phyloP scores from a whole-genome alignment of 169 alveolate genomes.

The Eimeria falciformis region DNA sequence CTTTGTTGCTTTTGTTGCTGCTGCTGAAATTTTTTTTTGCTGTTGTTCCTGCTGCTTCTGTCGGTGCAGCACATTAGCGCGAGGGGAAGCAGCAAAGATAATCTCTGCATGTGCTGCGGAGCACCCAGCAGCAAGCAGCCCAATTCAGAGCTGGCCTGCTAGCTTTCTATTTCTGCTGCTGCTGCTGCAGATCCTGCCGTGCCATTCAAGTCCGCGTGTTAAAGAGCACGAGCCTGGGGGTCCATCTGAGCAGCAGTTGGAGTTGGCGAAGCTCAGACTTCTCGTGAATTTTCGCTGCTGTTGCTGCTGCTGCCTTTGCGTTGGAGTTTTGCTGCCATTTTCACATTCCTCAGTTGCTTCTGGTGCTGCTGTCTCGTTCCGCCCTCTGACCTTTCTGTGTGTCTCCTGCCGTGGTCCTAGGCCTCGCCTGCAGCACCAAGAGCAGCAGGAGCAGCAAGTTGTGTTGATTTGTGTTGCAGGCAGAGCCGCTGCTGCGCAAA shows the following conservation, averaged over 20 bases:
- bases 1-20: background rate
- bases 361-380: background rate
- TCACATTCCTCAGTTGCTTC: background rate
- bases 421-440: background rate
- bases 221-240: background rate
- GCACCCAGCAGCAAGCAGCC: background rate
- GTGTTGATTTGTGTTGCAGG: constrained; percentile 2
- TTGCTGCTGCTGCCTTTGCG: background rate
- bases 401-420: background rate
- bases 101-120: background rate
- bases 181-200: constrained; percentile 21
- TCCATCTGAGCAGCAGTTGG: constrained; percentile 27
- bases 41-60: background rate
- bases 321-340: background rate
- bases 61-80: background rate
- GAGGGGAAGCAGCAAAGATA: background rate
- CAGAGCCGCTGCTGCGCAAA: constrained; percentile 45
- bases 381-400: background rate
- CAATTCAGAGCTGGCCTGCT: background rate
- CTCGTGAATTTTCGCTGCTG: background rate
- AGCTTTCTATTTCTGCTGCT: constrained; percentile 6
- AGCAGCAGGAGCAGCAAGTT: background rate
- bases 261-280: constrained; percentile 12
- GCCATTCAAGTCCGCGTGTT: background rate
- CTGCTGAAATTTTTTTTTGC: background rate